These are phyloP conservation scores for Coemansia sp. DNA, from an alignment of 371 early-diverging fungal genomes.

Conservation along the genomic window DNA sequence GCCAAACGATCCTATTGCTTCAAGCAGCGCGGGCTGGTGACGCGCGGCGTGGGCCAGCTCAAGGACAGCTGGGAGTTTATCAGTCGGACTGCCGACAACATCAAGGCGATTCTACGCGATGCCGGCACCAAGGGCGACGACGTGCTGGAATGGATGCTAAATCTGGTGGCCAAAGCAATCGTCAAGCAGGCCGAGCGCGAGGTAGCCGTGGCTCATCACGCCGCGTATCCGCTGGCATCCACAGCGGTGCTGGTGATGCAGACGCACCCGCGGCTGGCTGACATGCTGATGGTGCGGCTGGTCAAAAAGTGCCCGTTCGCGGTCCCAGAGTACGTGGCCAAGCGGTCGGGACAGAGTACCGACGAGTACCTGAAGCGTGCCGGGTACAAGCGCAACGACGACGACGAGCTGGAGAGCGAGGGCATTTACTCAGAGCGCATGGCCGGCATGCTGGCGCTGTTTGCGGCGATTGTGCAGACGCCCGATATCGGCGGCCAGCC, in stretches of 20 bases:
- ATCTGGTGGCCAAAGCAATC: constrained; percentile 66
- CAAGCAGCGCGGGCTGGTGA: constrained; percentile 47
- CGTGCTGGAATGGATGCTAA: constrained; percentile 61
- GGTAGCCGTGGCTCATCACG: constrained; percentile 59
- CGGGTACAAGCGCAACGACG: constrained; percentile 57
- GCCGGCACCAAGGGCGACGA: constrained; percentile 31
- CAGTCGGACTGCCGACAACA: constrained; percentile 50
- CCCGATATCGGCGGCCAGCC: constrained; percentile 45
- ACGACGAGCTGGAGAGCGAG: constrained; percentile 59
- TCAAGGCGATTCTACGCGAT: constrained; percentile 49
- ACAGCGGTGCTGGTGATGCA: constrained; percentile 63
- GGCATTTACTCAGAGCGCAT: constrained; percentile 69
- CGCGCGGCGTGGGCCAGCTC: constrained; percentile 56
- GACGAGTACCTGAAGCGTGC: constrained; percentile 49
- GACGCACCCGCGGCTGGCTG: constrained; percentile 60
- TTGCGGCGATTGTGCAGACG: constrained; percentile 75
- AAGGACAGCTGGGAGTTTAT: constrained; percentile 56
- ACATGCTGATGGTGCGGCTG: constrained; percentile 72
- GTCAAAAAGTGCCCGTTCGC: constrained; percentile 77
- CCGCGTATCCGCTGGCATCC: constrained; percentile 73
- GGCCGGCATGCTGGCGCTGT: constrained; percentile 71
- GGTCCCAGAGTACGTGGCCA: constrained; percentile 61
- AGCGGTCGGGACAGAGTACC: constrained; percentile 46
- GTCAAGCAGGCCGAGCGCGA: constrained; percentile 77
- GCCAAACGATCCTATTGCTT: constrained; percentile 21